These are phyloP conservation scores for Fraxinus floribunda DNA, from an alignment of 305 asterid genomes.

Conservation along the genomic window DNA sequence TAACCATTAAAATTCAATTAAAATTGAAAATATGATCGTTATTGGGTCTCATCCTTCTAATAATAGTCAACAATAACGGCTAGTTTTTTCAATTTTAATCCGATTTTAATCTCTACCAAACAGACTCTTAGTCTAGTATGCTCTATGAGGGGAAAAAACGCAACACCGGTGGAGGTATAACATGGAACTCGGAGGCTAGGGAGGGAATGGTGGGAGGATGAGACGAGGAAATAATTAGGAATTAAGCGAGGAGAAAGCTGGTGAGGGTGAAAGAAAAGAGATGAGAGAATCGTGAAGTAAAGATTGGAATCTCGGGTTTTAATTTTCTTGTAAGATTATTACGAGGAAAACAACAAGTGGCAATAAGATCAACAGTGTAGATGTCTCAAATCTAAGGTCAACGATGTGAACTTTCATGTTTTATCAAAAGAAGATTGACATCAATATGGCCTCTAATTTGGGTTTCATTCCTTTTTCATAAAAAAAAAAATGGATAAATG, in stretches of 20 bases:
- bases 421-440: neutral
- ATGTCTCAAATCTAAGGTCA: neutral
- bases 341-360: neutral
- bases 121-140: neutral
- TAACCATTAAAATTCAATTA: too few relatives aligned
- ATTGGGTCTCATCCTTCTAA: too few relatives aligned
- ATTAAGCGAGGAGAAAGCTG: neutral
- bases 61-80: too few relatives aligned
- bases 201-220: neutral
- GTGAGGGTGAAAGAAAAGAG: neutral
- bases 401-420: neutral
- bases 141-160: neutral
- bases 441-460: neutral
- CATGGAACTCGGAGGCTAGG: neutral
- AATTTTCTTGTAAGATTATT: too few relatives aligned
- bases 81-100: too few relatives aligned
- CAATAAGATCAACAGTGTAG: neutral
- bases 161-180: neutral
- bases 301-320: neutral
- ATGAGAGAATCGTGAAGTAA: neutral
- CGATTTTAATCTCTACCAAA: too few relatives aligned
- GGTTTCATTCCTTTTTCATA: too few relatives aligned
- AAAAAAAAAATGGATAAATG: neutral
- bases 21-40: too few relatives aligned
- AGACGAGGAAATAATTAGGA: neutral